Evolutionary conservation across 225 moss, liverwort and hornwort genomes (phyloP).

Genomic region (Polytrichum commune): DNA sequence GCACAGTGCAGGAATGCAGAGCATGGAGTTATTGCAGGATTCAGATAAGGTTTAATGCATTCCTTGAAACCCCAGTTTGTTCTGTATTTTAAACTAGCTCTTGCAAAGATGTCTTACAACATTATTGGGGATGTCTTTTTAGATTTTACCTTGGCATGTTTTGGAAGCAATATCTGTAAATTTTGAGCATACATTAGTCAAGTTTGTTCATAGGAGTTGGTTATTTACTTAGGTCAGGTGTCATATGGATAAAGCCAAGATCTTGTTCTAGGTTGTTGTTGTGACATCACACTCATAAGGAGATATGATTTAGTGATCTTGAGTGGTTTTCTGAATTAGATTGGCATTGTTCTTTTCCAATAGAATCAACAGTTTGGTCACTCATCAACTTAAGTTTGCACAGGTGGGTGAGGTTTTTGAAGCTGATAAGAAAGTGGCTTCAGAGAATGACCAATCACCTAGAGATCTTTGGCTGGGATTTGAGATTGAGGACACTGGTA

Average conservation of each 20-base stretch:
- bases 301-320: no score
- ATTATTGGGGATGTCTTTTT: no score
- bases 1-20: slow-evolving; percentile 32
- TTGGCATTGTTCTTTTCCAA: neutral
- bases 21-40: slow-evolving; percentile 15
- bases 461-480: slow-evolving; percentile 46
- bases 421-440: slow-evolving; percentile 16
- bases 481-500: slow-evolving; percentile 62
- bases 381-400: slow-evolving; percentile 7
- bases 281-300: no score
- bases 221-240: no score
- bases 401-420: slow-evolving; percentile 25
- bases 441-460: slow-evolving; percentile 11
- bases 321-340: no score
- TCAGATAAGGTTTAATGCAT: no score
- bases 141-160: no score
- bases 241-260: neutral
- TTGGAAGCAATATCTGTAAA: no score
- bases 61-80: no score
- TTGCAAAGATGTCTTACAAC: neutral
- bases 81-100: no score
- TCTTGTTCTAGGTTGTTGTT: neutral
- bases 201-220: no score
- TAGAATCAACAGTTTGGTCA: slow-evolving; percentile 2
- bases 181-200: no score